A percentile compares a stretch with the other conserved stretches of the same genome.
These are phyloP conservation scores for Syzygium malaccense DNA, from an alignment of 441 rosid genomes.

Conservation along the genomic window DNA sequence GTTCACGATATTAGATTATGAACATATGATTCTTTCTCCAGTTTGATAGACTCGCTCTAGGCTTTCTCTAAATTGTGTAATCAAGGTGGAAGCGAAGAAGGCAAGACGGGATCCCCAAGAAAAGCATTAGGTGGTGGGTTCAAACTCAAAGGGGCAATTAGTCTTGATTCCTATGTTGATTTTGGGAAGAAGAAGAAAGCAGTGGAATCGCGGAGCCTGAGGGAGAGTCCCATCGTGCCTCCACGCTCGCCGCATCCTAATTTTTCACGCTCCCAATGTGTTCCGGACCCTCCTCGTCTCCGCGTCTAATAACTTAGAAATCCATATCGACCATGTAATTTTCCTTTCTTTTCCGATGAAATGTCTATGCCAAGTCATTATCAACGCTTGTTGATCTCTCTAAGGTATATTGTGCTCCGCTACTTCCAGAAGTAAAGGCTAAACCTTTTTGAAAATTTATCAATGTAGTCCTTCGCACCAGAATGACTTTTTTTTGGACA, in stretches of 20 bases:
- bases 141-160: not conserved
- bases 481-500: too few species aligned
- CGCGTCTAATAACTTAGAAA: too few species aligned
- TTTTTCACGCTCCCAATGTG: accelerated
- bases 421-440: too few species aligned
- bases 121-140: not conserved
- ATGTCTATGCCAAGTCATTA: too few species aligned
- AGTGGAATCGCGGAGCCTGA: not conserved
- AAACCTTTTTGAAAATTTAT: too few species aligned
- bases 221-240: not conserved
- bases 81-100: not conserved
- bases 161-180: not conserved
- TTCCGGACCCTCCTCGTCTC: too few species aligned
- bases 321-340: too few species aligned
- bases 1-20: not conserved
- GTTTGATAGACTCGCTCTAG: not conserved
- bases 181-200: not conserved
- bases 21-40: not conserved
- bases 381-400: too few species aligned
- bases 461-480: too few species aligned
- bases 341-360: too few species aligned
- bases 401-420: too few species aligned
- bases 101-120: not conserved
- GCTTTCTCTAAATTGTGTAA: not conserved
- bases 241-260: not conserved